A percentile compares a stretch with the other conserved stretches of the same genome.
Conservation (phyloP, 148 eudicot genomes). For the Rhododendron kiyosumense region DNA sequence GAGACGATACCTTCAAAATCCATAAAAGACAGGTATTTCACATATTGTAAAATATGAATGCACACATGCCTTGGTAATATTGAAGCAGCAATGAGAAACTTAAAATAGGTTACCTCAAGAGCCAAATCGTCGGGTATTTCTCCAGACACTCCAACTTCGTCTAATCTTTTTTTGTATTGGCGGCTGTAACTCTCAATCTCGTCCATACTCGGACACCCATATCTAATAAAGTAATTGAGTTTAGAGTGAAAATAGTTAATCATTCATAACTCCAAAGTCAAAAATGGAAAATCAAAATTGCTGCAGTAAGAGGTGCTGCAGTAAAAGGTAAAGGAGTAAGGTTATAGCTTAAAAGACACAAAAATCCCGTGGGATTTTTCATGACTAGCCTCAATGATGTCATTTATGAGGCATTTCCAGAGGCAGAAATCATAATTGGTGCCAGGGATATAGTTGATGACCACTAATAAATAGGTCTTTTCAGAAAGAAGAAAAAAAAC, state of each 20-base stretch:
- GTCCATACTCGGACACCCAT: constrained; percentile 72
- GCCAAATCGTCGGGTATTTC: constrained; percentile 76
- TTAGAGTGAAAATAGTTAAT: not conserved
- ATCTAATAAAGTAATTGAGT: constrained; percentile 30
- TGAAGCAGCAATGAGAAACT: not conserved
- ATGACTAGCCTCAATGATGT: not conserved
- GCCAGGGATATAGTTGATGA: not conserved
- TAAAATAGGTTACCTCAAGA: constrained; percentile 52
- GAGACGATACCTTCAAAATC: constrained; percentile 75
- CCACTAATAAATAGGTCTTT: not conserved
- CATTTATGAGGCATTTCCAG: not conserved
- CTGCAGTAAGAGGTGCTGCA: not conserved
- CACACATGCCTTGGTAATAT: not conserved
- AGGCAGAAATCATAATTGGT: not conserved
- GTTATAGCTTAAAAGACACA: not conserved
- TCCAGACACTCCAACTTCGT: constrained; percentile 73
- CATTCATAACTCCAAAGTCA: not conserved
- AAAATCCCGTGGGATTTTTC: not conserved
- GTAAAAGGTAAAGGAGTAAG: not conserved
- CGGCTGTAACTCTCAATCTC: constrained; percentile 64
- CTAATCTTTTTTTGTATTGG: constrained; percentile 58
- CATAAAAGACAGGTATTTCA: not conserved
- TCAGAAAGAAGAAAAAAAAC: not conserved
- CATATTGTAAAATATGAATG: not conserved
- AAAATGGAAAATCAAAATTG: not conserved